These are phyloP conservation scores for Cocos nucifera DNA, from an alignment of 176 grass and related monocot genomes.

Conservation along the genomic window DNA sequence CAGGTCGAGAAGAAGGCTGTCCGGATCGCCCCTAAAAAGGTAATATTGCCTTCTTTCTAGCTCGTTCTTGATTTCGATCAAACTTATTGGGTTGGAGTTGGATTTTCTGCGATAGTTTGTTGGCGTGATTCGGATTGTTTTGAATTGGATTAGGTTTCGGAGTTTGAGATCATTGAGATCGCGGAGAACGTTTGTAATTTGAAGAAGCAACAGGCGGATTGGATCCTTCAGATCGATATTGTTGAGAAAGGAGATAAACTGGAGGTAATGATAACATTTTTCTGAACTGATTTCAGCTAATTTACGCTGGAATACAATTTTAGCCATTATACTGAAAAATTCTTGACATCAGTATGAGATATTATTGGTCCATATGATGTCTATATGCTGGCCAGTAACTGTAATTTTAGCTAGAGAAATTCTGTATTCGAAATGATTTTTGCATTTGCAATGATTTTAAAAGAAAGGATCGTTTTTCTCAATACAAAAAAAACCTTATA, in stretches of 20 bases:
- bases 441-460: too few species aligned
- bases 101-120: not conserved
- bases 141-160: conserved; percentile 51
- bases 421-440: too few species aligned
- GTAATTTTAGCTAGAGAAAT: too few species aligned
- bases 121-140: conserved; percentile 1
- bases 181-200: conserved; percentile 95
- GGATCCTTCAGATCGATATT: conserved; percentile 90
- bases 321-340: too few species aligned
- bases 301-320: too few species aligned
- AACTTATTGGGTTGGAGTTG: not conserved
- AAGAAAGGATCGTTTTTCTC: too few species aligned
- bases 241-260: conserved; percentile 77
- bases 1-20: conserved; percentile 53
- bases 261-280: conserved; percentile 33
- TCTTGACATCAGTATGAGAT: too few species aligned
- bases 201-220: conserved; percentile 97
- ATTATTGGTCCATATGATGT: too few species aligned
- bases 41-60: not conserved
- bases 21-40: conserved; percentile 65
- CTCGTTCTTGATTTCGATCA: not conserved
- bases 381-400: too few species aligned
- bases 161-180: conserved; percentile 96
- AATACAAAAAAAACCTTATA: too few species aligned
- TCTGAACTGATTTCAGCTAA: too few species aligned